Conservation (phyloP, 345 rosid genomes). For the Ricinus communis region DNA sequence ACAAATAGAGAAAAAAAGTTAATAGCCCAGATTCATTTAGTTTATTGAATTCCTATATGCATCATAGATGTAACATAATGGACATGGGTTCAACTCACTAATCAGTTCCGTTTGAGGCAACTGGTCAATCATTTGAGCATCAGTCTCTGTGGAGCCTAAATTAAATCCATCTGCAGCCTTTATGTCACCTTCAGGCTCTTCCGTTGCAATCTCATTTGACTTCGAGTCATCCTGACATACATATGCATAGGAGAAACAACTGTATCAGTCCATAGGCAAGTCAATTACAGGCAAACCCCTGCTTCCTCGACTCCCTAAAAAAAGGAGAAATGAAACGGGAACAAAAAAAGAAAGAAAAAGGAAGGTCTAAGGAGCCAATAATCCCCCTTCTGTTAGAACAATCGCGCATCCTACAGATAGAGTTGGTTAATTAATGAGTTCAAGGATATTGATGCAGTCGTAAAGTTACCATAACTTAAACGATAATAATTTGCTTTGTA, state of each 20-base stretch:
- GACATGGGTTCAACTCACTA: slow-evolving; percentile 38
- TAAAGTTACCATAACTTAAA: too few species aligned
- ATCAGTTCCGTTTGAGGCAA: slow-evolving; percentile 55
- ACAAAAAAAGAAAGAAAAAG: too few species aligned
- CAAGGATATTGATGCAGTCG: too few species aligned
- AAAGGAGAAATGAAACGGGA: too few species aligned
- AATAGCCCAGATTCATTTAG: neutral
- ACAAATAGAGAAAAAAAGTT: neutral
- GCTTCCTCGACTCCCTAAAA: too few species aligned
- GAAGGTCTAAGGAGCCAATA: too few species aligned
- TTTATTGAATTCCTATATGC: too few species aligned
- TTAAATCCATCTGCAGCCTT: slow-evolving; percentile 33
- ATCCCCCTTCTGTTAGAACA: too few species aligned
- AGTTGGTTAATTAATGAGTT: too few species aligned
- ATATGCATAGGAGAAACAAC: slow-evolving; percentile 14
- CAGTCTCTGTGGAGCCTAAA: slow-evolving; percentile 38
- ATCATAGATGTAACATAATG: too few species aligned
- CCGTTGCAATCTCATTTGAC: slow-evolving; percentile 35
- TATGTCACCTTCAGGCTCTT: slow-evolving; percentile 52
- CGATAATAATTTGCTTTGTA: too few species aligned
- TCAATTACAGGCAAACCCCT: slow-evolving; percentile 1
- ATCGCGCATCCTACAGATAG: too few species aligned
- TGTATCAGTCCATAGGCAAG: slow-evolving; percentile 4
- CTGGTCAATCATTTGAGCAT: slow-evolving; percentile 41
- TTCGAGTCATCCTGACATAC: slow-evolving; percentile 41